Base-by-base conservation (phyloP, 2,329 filamentous ascomycete genomes). In the Claviceps maximensis region DNA sequence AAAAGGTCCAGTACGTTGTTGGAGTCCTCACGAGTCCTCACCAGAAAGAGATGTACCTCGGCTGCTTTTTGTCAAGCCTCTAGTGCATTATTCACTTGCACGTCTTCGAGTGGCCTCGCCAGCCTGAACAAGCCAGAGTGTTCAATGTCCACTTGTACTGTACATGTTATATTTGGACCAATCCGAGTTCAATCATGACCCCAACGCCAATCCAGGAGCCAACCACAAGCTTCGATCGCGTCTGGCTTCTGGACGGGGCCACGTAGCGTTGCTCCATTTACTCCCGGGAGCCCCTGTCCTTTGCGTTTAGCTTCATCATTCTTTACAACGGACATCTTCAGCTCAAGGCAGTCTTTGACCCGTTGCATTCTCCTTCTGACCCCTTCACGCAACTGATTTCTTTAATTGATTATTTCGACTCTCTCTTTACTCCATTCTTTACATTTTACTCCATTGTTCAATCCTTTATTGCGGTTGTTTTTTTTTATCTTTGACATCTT, bases 351-450 rank as follows among this genome's bases (percentile, higher is more conserved):
- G 51, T 19, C 49, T 12, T 41, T 50, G 4, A 4, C 41, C 38
- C 29, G 33, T 33, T 49, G 40, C 49, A 41, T 46, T 36, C 36
- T 51, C 40, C 25, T 38, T 40, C 44, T 29, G 31, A 52, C 31
- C 33, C 41, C 29, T 50, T 49, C 31, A 54, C 29, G 50, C 48
- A 41, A 31, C n/a, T 50, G n/a, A 29, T 15, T 33, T 25, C 27
- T 49, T 33, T 49, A 17, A 49, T 47, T 15, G 45, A 48, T 51
- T 33, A 8, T 15, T 23, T 4, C 46, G 44, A 44, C 49, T 47
- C 57, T 56, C 56, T 56, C 15, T 51, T 49, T 54, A 51, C 52
- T 47, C 29, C 7, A 31, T 45, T 56, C 50, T 33, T 53, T 53
- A 48, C 29, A 40, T 17, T 17, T 45, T 9, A 7, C 36, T 27